Conservation (phyloP, 1,284 basidiomycete genomes). For the Cryptococcus depauperatus region DNA sequence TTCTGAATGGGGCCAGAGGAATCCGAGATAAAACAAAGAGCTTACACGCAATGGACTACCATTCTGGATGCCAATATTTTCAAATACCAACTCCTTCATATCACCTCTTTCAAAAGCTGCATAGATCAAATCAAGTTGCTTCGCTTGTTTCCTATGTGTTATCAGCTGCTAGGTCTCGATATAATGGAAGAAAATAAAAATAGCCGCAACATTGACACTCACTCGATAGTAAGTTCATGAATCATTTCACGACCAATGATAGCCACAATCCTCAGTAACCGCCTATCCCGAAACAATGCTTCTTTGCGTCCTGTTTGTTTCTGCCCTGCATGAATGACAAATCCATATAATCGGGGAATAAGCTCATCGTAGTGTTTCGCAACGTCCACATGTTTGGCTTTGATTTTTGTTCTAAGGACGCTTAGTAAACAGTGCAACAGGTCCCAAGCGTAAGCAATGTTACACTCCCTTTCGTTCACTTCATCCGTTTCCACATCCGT, state of each 20-base stretch:
- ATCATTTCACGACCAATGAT: constrained; percentile 62
- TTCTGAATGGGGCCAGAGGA: constrained; percentile 21
- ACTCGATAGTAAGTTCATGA: constrained; percentile 58
- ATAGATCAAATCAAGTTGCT: constrained; percentile 53
- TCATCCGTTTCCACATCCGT: constrained; percentile 6
- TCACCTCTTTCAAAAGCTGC: constrained; percentile 57
- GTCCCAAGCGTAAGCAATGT: constrained; percentile 71
- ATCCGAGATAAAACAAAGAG: constrained; percentile 3
- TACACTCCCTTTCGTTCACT: constrained; percentile 47
- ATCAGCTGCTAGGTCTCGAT: constrained; percentile 10
- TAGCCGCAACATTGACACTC: no score
- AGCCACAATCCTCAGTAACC: constrained; percentile 59
- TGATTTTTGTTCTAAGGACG: constrained; percentile 60
- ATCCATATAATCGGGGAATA: constrained; percentile 59
- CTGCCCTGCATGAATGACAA: constrained; percentile 55
- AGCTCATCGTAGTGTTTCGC: constrained; percentile 68
- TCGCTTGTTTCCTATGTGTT: constrained; percentile 48
- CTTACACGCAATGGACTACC: constrained; percentile 39
- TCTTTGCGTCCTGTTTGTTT: constrained; percentile 21
- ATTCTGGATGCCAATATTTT: constrained; percentile 39
- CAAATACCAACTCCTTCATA: constrained; percentile 52
- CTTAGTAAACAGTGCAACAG: constrained; percentile 62
- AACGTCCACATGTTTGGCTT: constrained; percentile 58
- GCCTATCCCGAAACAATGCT: constrained; percentile 53
- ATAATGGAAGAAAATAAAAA: neutral